Conservation (phyloP, 139 green algal genomes). For the Desmodesmus armatus region DNA sequence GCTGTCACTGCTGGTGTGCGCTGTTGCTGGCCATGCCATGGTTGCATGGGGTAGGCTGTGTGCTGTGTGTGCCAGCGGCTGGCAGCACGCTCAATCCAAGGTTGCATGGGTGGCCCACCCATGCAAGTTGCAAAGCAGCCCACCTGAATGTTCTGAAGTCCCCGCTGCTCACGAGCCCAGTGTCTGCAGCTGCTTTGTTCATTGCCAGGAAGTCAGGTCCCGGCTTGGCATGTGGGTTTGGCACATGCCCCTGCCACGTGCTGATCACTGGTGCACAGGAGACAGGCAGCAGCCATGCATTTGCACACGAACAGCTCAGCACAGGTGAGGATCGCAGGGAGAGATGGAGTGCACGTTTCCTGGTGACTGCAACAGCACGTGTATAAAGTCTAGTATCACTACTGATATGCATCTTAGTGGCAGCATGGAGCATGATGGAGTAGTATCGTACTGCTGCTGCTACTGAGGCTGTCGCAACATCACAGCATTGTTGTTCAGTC, state of each 20-base stretch:
- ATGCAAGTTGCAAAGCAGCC: background rate
- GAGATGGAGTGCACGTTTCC: background rate
- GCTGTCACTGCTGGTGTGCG: background rate
- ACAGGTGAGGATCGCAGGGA: background rate
- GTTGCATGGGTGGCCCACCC: no score
- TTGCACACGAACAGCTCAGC: background rate
- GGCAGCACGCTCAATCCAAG: background rate
- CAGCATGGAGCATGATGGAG: background rate
- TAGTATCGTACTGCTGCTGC: background rate
- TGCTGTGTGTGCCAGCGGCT: background rate
- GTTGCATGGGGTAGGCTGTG: background rate
- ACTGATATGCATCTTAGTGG: background rate
- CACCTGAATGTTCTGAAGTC: slow-evolving; percentile 28
- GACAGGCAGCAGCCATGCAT: background rate
- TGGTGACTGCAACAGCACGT: background rate
- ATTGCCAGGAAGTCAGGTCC: slow-evolving; percentile 62
- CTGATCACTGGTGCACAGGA: slow-evolving; percentile 49
- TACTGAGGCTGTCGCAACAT: background rate
- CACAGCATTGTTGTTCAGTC: background rate
- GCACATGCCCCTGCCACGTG: slow-evolving; percentile 59
- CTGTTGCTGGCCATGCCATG: no score
- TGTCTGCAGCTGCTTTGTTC: slow-evolving; percentile 64
- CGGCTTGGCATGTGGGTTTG: slow-evolving; percentile 61
- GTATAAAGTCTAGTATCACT: background rate
- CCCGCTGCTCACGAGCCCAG: slow-evolving; percentile 15